Evolutionary conservation across 73 alveolate species (phyloP), one percentile per base, ranked within the genome.

Genomic region (Paramecium caudatum): DNA sequence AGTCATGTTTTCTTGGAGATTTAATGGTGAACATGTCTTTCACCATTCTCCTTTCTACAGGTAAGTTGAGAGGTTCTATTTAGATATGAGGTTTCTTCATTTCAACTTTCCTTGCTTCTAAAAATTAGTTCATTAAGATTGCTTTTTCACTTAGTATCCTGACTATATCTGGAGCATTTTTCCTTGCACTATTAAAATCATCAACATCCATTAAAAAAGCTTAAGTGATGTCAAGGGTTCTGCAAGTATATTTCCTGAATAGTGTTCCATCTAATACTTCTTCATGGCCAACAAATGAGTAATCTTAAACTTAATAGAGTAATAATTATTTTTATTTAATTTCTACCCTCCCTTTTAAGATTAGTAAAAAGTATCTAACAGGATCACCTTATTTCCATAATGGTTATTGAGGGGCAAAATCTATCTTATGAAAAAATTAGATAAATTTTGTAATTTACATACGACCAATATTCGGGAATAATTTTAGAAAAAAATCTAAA

Each of bases 321-420:
- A 47, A 27, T 43, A 39, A 19, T 74, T 74, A 27, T 41, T 9
- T 34, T 45, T 37, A 27, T 43, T 74, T 74, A 4, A 74, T n/a
- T 74, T 74, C 88, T 2, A 74, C 88, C 55, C 88, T 74, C 19
- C 88, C 88, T 41, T 74, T 74, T 3, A 39, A 5, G 13, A 74
- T 74, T 13, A 74, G 55, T 27, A 74, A n/a, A 34, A 41, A 74
- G 43, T 41, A 74, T 43, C 43, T 74, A 0, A 37, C 37, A 19
- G 36, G 37, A 39, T 74, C 88, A 6, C 88, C 88, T 45, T 74
- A 63, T 13, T 68, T 74, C 88, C 88, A 74, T 39, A 74, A 74
- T n/a, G 19, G 16, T 8, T 30, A 17, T 27, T 36, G 5, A n/a
- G 88, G 62, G 43, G 62, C 25, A 15, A 74, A 45, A 6, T 23